Evolutionary conservation across 1,139 yeast genomes (phyloP).

Genomic region (Kodamaea arcana): DNA sequence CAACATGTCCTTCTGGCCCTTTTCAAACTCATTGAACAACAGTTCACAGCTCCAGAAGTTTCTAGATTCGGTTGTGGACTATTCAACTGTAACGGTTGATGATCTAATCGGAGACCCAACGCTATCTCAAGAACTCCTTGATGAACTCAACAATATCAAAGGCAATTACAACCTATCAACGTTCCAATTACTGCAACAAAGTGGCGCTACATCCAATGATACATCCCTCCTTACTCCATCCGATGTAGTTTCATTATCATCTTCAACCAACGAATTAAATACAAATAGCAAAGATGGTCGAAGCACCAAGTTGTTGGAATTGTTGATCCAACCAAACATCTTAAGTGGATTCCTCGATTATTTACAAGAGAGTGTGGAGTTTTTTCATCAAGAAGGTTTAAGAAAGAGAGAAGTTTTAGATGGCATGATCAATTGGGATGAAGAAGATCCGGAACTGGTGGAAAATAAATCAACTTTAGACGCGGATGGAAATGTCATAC

Average conservation of each 20-base stretch:
- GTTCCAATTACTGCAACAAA: conserved; percentile 32
- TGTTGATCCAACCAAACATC: conserved; percentile 45
- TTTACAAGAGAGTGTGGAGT: conserved; percentile 34
- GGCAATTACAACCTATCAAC: conserved; percentile 28
- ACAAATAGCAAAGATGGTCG: conserved; percentile 31
- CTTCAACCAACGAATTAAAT: conserved; percentile 27
- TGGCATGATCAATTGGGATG: conserved; percentile 7
- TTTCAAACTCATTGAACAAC: conserved; percentile 36
- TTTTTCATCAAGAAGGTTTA: conserved; percentile 28
- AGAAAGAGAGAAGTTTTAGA: conserved; percentile 20
- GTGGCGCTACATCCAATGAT: conserved; percentile 10
- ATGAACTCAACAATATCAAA: conserved; percentile 40
- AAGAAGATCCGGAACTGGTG: conserved; percentile 4
- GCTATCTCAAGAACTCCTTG: conserved; percentile 38
- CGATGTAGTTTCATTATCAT: conserved; percentile 39
- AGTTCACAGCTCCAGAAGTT: conserved; percentile 42
- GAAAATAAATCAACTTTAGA: too few relatives aligned
- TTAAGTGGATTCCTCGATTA: conserved; percentile 35
- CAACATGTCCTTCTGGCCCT: conserved; percentile 50
- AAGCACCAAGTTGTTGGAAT: conserved; percentile 39
- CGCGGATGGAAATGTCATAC: too few relatives aligned
- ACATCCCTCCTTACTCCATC: conserved; percentile 10
- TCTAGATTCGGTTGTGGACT: conserved; percentile 37
- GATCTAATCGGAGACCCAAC: conserved; percentile 33
- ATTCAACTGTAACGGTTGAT: conserved; percentile 30